Percentiles rank a stretch among this genome's conserved stretches.
These are phyloP conservation scores for Puya raimondii DNA, from an alignment of 176 grass and related monocot species.

Conservation along the genomic window DNA sequence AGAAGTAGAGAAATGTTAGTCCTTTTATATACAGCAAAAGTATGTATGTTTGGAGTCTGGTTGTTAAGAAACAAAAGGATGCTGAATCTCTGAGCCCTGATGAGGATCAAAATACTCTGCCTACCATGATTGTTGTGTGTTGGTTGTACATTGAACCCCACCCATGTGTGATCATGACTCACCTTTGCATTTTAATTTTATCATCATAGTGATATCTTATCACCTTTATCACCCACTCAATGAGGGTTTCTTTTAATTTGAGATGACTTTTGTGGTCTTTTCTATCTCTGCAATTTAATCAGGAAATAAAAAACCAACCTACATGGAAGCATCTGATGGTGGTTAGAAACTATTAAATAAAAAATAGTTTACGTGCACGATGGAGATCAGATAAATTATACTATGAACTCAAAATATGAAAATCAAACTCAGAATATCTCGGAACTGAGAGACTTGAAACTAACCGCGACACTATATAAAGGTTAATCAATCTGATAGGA, in stretches of 20 bases:
- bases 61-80: neutral
- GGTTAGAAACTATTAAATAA: neutral
- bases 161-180: neutral
- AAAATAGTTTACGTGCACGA: too few species aligned
- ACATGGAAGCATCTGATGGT: neutral
- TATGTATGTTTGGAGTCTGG: neutral
- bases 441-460: too few species aligned
- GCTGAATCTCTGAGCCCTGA: neutral
- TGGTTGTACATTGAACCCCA: neutral
- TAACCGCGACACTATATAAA: too few species aligned
- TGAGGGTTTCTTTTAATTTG: neutral
- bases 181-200: neutral
- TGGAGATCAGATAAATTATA: too few species aligned
- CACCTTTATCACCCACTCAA: slow-evolving; percentile 2
- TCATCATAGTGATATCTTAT: neutral
- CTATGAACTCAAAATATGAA: too few species aligned
- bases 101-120: neutral
- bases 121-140: neutral
- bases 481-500: too few species aligned
- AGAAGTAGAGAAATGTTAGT: neutral
- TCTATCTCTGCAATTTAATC: neutral
- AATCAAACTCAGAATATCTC: too few species aligned
- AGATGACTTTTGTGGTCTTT: neutral
- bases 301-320: neutral
- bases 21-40: neutral